Base-by-base conservation (phyloP, 1,284 basidiomycete genomes). In the Marasmius fiardii region DNA sequence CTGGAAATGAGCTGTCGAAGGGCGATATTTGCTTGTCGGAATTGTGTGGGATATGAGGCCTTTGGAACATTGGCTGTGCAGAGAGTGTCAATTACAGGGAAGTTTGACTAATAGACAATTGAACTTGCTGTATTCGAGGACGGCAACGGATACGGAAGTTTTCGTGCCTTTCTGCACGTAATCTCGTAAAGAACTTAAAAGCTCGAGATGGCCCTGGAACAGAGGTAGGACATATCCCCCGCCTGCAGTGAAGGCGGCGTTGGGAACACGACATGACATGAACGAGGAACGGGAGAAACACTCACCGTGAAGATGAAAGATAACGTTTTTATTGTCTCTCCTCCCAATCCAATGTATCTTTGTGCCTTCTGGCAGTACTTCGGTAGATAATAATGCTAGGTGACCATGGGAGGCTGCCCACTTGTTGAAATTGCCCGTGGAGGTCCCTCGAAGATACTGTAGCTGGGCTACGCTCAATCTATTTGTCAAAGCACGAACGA, bases 131-230 rank as follows among this genome's bases (percentile, higher is more conserved):
- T n/a, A n/a, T n/a, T n/a, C n/a, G 21, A n/a, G 7, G 10, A 35
- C 52, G 23, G 33, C n/a, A 47, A 28, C 20, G 41, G 35, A 23
- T 26, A 50, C 16, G 20, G 26, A 37, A 8, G 59, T 71, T 50
- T 56, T 74, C 72, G 64, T 47, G 73, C 74, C 7, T 60, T 61
- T 20, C 74, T 53, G 14, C 72, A 60, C 5, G 65, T 69, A n/a
- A 73, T 43, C 1, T 70, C 71, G n/a, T n/a, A n/a, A n/a, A n/a
- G n/a, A 21, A 65, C 61, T 3, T 69, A 61, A 2, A 63, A 49
- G 2, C 63, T 67, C 21, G n/a, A n/a, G n/a, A n/a, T 64, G 60
- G 18, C 58, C 58, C 43, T 61, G 50, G 5, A 74, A 58, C 33
- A 67, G 60, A 1, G 54, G 47, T 31, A 66, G 67, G 12, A 68